Evolutionary conservation across 345 rosid genomes (phyloP).

Genomic region (Eucalyptus pauciflora): DNA sequence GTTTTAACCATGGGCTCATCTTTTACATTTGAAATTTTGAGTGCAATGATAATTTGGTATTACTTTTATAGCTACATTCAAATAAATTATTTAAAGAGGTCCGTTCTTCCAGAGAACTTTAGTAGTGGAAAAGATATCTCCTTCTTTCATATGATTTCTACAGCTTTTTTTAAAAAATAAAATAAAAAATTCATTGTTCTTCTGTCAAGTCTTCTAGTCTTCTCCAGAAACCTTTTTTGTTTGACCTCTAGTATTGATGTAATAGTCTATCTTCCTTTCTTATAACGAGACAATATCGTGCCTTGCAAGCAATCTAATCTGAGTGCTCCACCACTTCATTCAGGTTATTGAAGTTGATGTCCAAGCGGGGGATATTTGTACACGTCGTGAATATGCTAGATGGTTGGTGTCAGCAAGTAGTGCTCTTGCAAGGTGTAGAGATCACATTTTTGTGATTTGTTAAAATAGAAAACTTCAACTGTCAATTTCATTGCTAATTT

Average conservation of each 20-base stretch:
- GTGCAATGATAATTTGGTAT: neutral
- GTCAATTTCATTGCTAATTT: neutral
- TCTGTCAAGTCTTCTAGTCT: neutral
- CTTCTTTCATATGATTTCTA: neutral
- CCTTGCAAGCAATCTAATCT: neutral
- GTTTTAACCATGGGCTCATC: neutral
- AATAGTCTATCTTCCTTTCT: neutral
- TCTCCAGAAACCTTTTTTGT: neutral
- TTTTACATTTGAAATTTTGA: neutral
- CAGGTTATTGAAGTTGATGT: conserved; percentile 84
- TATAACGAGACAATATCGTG: neutral
- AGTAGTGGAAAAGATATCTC: neutral
- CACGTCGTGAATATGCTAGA: conserved; percentile 89
- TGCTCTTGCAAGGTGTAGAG: conserved; percentile 63
- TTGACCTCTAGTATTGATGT: neutral
- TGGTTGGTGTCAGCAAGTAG: conserved; percentile 90
- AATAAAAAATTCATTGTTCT: neutral
- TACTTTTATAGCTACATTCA: neutral
- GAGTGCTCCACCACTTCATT: neutral
- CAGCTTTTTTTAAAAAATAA: neutral
- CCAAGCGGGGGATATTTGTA: conserved; percentile 65
- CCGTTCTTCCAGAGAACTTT: neutral
- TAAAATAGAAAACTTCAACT: neutral
- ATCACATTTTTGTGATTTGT: conserved; percentile 1
- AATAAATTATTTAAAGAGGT: neutral